These are phyloP conservation scores for Teratosphaeria nubilosa DNA, from an alignment of 2,329 filamentous ascomycete species.

Conservation along the genomic window DNA sequence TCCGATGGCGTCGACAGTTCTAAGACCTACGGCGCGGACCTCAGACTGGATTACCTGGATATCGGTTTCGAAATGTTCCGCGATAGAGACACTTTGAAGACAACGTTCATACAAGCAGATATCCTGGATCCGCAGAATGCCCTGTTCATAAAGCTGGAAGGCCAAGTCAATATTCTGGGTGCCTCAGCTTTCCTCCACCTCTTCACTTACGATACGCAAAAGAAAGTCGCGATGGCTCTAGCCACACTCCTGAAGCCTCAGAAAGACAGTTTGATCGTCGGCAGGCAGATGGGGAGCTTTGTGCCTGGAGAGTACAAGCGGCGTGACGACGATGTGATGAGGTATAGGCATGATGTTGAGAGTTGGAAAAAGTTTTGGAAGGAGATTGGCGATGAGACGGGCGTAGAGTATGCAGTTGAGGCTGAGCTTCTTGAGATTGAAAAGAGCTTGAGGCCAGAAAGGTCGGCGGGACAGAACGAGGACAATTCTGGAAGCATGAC, in stretches of 20 bases:
- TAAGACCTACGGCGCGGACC: conserved; percentile 26
- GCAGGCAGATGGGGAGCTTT: conserved; percentile 28
- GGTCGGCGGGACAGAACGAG: neutral
- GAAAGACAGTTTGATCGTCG: conserved; percentile 29
- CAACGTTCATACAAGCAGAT: conserved; percentile 26
- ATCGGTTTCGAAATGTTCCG: conserved; percentile 30
- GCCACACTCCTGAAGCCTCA: conserved; percentile 25
- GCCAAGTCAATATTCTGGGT: conserved; percentile 33
- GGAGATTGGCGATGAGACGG: conserved; percentile 29
- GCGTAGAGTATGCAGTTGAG: conserved; percentile 27
- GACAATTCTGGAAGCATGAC: conserved; percentile 2
- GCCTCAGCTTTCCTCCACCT: conserved; percentile 36
- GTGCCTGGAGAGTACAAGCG: conserved; percentile 19
- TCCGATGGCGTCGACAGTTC: conserved; percentile 26
- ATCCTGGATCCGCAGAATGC: conserved; percentile 20
- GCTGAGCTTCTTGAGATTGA: conserved; percentile 13
- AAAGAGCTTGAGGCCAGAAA: neutral
- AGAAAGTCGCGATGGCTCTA: conserved; percentile 25
- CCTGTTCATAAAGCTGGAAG: conserved; percentile 24
- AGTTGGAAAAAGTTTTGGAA: conserved; percentile 30
- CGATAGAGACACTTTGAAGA: conserved; percentile 23
- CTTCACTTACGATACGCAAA: conserved; percentile 32
- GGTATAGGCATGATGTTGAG: conserved; percentile 28
- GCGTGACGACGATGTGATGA: conserved; percentile 10
- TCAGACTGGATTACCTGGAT: conserved; percentile 24